A percentile compares a stretch with the other conserved stretches of the same genome.
Conservation (phyloP, 169 alveolate genomes). For the Babesia gibsoni region DNA sequence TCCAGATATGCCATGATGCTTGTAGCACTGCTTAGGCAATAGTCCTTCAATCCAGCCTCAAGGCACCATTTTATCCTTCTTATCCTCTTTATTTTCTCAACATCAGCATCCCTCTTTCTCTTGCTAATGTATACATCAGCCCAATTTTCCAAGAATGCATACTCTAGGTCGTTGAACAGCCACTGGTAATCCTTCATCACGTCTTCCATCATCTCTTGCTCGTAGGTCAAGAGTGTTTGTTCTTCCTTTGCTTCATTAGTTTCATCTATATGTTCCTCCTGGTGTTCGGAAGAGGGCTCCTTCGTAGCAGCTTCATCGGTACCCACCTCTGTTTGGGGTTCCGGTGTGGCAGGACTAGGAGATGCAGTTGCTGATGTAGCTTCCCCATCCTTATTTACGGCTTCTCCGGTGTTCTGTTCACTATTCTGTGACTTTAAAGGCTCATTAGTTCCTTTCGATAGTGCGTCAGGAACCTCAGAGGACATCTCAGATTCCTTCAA, state of each 20-base stretch:
- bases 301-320: neutral
- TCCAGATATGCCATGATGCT: neutral
- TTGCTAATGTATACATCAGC: neutral
- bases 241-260: neutral
- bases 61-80: constrained; percentile 32
- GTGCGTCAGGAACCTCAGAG: too few species aligned
- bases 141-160: constrained; percentile 22
- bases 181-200: constrained; percentile 13
- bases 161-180: constrained; percentile 22
- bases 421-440: too few species aligned
- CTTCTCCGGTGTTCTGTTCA: too few species aligned
- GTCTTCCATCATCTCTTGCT: neutral
- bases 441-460: too few species aligned
- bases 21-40: constrained; percentile 3
- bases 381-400: too few species aligned
- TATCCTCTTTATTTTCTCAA: constrained; percentile 14
- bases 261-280: neutral
- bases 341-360: too few species aligned
- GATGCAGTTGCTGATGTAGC: too few species aligned
- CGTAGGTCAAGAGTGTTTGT: neutral
- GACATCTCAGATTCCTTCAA: too few species aligned
- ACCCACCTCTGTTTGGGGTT: too few species aligned
- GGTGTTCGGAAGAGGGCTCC: too few species aligned
- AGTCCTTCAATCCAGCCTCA: constrained; percentile 17
- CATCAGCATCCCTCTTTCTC: neutral